Evolutionary conservation across 306 rosid genomes (phyloP).

Genomic region (Arachis stenosperma): DNA sequence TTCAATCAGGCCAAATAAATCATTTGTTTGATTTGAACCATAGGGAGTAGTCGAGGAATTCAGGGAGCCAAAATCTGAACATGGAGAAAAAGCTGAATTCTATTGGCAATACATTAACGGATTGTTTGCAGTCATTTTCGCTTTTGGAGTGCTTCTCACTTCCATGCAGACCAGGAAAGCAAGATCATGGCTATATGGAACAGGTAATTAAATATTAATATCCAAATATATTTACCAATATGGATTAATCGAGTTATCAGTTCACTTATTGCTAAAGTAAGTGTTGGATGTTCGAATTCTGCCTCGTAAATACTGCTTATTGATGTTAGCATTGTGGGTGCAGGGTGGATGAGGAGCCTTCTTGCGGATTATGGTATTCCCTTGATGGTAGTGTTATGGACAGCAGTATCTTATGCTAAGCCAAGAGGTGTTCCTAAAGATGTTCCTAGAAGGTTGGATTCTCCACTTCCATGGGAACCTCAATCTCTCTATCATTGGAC

Average conservation of each 20-base stretch:
- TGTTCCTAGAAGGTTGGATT: constrained; percentile 70
- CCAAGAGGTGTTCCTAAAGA: constrained; percentile 49
- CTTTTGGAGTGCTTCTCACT: constrained; percentile 77
- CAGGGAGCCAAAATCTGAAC: constrained; percentile 55
- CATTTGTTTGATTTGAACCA: too few species aligned
- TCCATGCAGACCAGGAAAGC: constrained; percentile 73
- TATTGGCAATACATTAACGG: constrained; percentile 83
- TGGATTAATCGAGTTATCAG: too few species aligned
- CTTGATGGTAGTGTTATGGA: constrained; percentile 81
- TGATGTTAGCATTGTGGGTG: neutral
- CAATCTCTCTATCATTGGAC: constrained; percentile 81
- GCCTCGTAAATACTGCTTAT: too few species aligned
- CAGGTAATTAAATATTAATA: constrained; percentile 45
- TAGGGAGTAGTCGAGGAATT: constrained; percentile 57
- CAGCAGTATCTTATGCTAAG: constrained; percentile 62
- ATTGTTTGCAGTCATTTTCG: constrained; percentile 78
- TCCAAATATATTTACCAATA: too few species aligned
- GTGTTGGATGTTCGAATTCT: too few species aligned
- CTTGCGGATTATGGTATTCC: constrained; percentile 91
- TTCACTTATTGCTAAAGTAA: too few species aligned
- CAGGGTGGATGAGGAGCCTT: constrained; percentile 74
- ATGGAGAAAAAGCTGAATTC: constrained; percentile 43
- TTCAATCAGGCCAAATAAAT: too few species aligned
- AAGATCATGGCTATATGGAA: constrained; percentile 79
- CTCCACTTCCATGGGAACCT: constrained; percentile 85